phyloP scores from a whole-genome alignment of 2,329 filamentous ascomycete species.

The Cucurbitaria berberidis region DNA sequence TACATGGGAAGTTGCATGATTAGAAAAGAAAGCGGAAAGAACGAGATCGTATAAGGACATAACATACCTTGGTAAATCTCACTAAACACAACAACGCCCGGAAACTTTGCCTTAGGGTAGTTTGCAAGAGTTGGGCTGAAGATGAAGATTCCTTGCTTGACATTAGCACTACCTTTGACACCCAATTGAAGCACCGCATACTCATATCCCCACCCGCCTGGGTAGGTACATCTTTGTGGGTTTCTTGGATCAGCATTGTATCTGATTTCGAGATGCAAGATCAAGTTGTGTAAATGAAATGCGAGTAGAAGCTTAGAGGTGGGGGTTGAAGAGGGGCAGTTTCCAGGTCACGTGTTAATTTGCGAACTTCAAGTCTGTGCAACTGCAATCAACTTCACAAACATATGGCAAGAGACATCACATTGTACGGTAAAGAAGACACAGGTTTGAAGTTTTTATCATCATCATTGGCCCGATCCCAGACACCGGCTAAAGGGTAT shows the following conservation, averaged over 20 bases:
- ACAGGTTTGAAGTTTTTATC: constrained; percentile 7
- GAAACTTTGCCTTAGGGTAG: constrained; percentile 88
- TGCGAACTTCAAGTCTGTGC: not conserved
- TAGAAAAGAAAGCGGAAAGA: not conserved
- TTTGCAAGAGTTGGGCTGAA: constrained; percentile 85
- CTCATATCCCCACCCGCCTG: constrained; percentile 66
- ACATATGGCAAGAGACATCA: not conserved
- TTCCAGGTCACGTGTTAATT: too few relatives aligned
- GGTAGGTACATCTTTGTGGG: constrained; percentile 64
- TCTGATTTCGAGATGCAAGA: not conserved
- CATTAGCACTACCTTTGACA: not conserved
- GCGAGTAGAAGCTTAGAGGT: constrained; percentile 7
- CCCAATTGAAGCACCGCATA: constrained; percentile 35
- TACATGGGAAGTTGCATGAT: too few relatives aligned
- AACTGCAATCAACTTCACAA: not conserved
- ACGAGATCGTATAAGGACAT: not conserved
- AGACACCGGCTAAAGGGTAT: too few relatives aligned
- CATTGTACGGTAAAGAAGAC: too few relatives aligned
- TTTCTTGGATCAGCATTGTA: constrained; percentile 65
- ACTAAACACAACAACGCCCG: constrained; percentile 85
- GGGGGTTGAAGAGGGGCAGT: constrained; percentile 27
- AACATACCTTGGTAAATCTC: constrained; percentile 90
- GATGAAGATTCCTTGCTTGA: constrained; percentile 71
- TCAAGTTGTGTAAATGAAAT: too few relatives aligned
- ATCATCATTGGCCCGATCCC: constrained; percentile 5